Evolutionary conservation across 2,329 filamentous ascomycete genomes (phyloP), one percentile per base, ranked within the genome.

Genomic region (Boeremia exigua): DNA sequence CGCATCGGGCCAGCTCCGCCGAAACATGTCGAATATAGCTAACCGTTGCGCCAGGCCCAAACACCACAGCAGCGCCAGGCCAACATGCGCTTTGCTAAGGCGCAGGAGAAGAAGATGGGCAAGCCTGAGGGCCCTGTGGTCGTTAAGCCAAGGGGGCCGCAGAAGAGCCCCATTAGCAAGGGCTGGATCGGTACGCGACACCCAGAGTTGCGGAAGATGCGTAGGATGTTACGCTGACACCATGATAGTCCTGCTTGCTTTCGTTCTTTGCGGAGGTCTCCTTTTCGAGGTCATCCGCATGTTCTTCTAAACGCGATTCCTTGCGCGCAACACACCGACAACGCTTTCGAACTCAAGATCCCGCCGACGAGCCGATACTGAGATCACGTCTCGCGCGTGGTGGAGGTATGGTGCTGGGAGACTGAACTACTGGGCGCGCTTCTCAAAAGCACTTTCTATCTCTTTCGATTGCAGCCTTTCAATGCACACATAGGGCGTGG

Each of bases 11-110:
- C 39, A 32, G 28, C 38, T 29, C 30, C 34, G 36, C 36, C 28
- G 36, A 28, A 39, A 14, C n/a, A 30, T 30, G 33, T 8, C 30
- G 25, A 27, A 14, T 19, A 19, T 6, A 15, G 33, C 40, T 52
- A 46, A 55, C 23, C 19, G 34, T 39, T 2, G 15, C 9, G 10
- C 25, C 27, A 92, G 90, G 89, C 87, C 67, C 90, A 94, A 88
- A 95, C 91, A 65, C 90, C 88, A 66, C 85, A 91, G 77, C 91
- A 95, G 81, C 88, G 91, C 75, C 86, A 86, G 71, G 87, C 88
- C 61, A 95, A 95, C 80, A 85, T 85, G 71, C 89, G 89, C 78
- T 96, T 91, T 78, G 87, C 84, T 65, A 88, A 88, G 74, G 82
- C 85, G 49, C 87, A 94, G 74, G 86, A 89, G 73, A 80, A 82